Evolutionary conservation across 2,329 filamentous ascomycete species (phyloP), one percentile per base, ranked within the genome.

Genomic region (Xylaria sp.): DNA sequence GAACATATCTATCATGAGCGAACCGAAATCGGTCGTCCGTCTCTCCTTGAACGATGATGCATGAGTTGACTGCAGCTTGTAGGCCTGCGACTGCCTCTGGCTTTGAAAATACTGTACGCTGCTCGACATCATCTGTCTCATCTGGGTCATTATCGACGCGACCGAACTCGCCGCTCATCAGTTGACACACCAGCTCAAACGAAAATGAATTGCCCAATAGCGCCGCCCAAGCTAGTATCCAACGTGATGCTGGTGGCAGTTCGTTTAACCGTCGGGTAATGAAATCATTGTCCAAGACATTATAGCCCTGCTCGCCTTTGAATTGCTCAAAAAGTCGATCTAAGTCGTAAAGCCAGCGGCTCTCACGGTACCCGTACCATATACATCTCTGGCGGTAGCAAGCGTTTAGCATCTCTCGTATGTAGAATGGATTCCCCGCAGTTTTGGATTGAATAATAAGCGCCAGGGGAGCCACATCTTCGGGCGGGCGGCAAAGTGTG

Each of bases 371-470:
- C 70, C 94, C 94, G 80, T 97, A 98, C 88, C 91, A 97, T 59
- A 98, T 92, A 78, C 93, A 97, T 73, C 91, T 91, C 77, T 93
- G 96, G 50, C 93, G 89, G 78, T 97, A 91, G 78, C 93, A 97
- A 2, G 92, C 91, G 76, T 93, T 93, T 4, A 98, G 87, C 87
- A 98, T 97, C 81, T 97, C 93, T 65, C 93, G 88, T 79, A 97
- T 92, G 76, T 96, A 97, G 76, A 97, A 98, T 0, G 94, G 91
- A 70, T 97, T 97, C 1, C 94, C 94, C 31, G 88, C 88, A 9
- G 93, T 95, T 81, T 96, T 97, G 76, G 95, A 94, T 78, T 97
- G 92, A 6, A 98, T 89, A 10, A 97, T 92, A 7, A 94, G 88
- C 1, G 93, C 92, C 20, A 98, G 84, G 0, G 94, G 91, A 0